A percentile compares a stretch with the other conserved stretches of the same genome.
phyloP scores from a whole-genome alignment of 768 basidiomycete species.

The Lentinus brumalis region DNA sequence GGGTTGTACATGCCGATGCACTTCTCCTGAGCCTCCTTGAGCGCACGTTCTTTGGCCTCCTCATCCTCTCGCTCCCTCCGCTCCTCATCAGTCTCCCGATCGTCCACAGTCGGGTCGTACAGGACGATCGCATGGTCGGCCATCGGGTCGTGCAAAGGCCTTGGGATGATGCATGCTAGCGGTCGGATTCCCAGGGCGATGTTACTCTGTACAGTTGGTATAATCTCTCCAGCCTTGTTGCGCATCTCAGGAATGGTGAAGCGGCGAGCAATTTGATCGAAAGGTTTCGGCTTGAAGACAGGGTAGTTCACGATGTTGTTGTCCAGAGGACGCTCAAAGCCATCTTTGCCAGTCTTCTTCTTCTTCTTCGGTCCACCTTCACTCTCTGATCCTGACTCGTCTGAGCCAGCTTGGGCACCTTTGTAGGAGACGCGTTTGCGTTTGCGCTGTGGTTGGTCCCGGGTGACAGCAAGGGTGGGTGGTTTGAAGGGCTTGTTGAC shows the following conservation, averaged over 20 bases:
- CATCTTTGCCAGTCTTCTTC: constrained; percentile 63
- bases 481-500: constrained; percentile 83
- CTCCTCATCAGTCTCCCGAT: constrained; percentile 88
- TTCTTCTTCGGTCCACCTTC: constrained; percentile 54
- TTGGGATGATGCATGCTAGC: constrained; percentile 75
- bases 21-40: constrained; percentile 68
- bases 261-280: constrained; percentile 57
- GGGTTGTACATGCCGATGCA: constrained; percentile 80
- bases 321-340: constrained; percentile 60
- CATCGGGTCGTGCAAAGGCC: constrained; percentile 97
- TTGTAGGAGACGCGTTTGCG: constrained; percentile 90
- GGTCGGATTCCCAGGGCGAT: constrained; percentile 85
- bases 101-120: constrained; percentile 95
- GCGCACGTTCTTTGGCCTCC: constrained; percentile 64
- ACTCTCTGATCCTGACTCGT: constrained; percentile 59
- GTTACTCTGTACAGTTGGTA: constrained; percentile 61
- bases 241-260: constrained; percentile 87
- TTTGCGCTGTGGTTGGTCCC: constrained; percentile 72
- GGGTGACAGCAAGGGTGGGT: constrained; percentile 55
- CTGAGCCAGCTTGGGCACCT: constrained; percentile 52
- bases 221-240: constrained; percentile 64
- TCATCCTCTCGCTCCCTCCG: constrained; percentile 71
- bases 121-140: constrained; percentile 96
- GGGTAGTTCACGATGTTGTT: constrained; percentile 67
- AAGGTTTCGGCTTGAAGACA: constrained; percentile 80